phyloP scores from a whole-genome alignment of 1,284 basidiomycete genomes.

The Trichosporon faecale region DNA sequence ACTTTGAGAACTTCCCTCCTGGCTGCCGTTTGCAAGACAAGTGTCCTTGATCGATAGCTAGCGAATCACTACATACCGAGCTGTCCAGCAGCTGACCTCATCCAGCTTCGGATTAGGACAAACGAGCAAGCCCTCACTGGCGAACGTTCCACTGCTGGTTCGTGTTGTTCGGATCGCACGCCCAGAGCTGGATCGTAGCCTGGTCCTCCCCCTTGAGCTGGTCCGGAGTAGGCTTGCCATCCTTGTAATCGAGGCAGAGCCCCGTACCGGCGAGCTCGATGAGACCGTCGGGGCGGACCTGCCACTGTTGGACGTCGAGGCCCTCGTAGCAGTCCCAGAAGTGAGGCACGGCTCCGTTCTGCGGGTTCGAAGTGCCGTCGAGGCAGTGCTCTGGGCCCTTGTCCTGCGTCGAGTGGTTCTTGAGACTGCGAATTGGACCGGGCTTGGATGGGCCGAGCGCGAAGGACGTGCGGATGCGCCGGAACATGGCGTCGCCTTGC shows the following conservation, averaged over 20 bases:
- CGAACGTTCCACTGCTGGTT: not conserved
- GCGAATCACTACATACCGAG: too few relatives aligned
- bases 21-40: too few relatives aligned
- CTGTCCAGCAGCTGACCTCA: too few relatives aligned
- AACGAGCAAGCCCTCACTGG: too few relatives aligned
- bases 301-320: not conserved
- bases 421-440: not conserved
- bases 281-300: not conserved
- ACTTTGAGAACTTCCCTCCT: too few relatives aligned
- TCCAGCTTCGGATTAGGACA: too few relatives aligned
- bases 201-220: not conserved
- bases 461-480: not conserved
- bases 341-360: not conserved
- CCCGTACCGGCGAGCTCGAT: not conserved
- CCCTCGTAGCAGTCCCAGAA: not conserved
- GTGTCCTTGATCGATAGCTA: not conserved
- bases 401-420: not conserved
- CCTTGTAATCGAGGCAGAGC: slow-evolving; percentile 2
- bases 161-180: not conserved
- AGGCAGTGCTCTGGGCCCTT: not conserved
- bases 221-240: not conserved
- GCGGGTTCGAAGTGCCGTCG: not conserved
- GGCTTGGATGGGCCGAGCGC: not conserved
- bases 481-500: not conserved
- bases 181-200: slow-evolving; percentile 2